Evolutionary conservation across 495 filamentous ascomycete genomes (phyloP), one percentile per base, ranked within the genome.

Genomic region (Aspergillus baeticus): DNA sequence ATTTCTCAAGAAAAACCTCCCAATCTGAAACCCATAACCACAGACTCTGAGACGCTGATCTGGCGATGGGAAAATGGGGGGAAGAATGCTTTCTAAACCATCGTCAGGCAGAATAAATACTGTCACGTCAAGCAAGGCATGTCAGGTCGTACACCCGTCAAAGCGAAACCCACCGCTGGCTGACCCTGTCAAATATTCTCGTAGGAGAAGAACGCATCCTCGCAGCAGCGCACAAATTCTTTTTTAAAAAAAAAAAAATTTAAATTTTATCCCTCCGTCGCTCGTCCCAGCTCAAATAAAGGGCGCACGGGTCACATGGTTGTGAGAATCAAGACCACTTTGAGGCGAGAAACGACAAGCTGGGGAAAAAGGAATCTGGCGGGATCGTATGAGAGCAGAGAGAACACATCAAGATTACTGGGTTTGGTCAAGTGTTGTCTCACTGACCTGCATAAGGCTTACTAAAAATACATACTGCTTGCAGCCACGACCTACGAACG

Each of bases 271-370:
- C n/a, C n/a, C n/a, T n/a, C n/a, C n/a, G n/a, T n/a, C n/a, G n/a
- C 8, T 29, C 8, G 26, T 29, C 37, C 41, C 44, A 49, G 54
- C 45, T 50, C 36, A 47, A 42, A 46, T 56, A 36, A 35, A 38
- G 37, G 23, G 23, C 20, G 34, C 46, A 50, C 38, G 36, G 36
- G 44, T 55, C 54, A 61, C 51, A 49, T 55, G 52, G 54, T 43
- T 15, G 35, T 57, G 54, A 43, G 43, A 57, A 45, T 45, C 15
- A 37, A 38, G 6, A 2, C 2, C 21, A 20, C 7, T 23, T 26
- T 44, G 22, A 44, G n/a, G 41, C 5, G 34, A 35, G 21, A 47
- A 11, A 48, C 36, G 50, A 57, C 14, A 51, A 35, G 49, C 51
- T 29, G 26, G 3, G 26, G 53, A 33, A 46, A 46, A 52, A 22